phyloP scores from a whole-genome alignment of 2,329 filamentous ascomycete genomes.

The Lachnellula suecica region DNA sequence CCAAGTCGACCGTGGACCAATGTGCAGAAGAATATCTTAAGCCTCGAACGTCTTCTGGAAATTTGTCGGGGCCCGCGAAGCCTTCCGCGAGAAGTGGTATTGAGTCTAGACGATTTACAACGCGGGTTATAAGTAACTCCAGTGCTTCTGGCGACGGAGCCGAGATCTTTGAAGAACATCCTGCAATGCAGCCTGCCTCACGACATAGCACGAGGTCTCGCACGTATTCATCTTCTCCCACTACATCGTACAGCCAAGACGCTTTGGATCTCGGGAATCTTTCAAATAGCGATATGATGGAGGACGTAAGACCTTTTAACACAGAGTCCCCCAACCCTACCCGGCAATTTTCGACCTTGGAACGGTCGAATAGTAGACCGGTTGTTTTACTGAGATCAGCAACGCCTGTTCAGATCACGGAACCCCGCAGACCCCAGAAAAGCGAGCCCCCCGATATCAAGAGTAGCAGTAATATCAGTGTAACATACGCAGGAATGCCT shows the following conservation, averaged over 20 bases:
- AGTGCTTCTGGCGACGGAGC: neutral
- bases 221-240: slow-evolving; percentile 9
- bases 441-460: neutral
- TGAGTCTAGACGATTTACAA: too few species aligned
- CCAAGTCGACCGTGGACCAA: neutral
- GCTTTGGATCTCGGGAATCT: neutral
- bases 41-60: too few species aligned
- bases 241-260: slow-evolving; percentile 14
- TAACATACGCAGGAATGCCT: neutral
- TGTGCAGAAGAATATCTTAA: neutral
- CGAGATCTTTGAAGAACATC: slow-evolving; percentile 1
- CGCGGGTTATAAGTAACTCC: neutral
- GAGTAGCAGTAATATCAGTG: neutral
- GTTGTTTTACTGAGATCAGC: neutral
- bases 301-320: neutral
- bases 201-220: neutral
- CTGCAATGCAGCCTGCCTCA: neutral
- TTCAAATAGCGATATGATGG: too few species aligned
- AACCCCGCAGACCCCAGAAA: neutral
- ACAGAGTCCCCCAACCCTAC: neutral
- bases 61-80: too few species aligned
- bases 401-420: neutral
- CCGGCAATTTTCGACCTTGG: neutral
- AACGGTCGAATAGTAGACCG: neutral
- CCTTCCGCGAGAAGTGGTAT: neutral